Evolutionary conservation across 192 early-diverging fungal species (phyloP).

Genomic region (Linderina pennispora): DNA sequence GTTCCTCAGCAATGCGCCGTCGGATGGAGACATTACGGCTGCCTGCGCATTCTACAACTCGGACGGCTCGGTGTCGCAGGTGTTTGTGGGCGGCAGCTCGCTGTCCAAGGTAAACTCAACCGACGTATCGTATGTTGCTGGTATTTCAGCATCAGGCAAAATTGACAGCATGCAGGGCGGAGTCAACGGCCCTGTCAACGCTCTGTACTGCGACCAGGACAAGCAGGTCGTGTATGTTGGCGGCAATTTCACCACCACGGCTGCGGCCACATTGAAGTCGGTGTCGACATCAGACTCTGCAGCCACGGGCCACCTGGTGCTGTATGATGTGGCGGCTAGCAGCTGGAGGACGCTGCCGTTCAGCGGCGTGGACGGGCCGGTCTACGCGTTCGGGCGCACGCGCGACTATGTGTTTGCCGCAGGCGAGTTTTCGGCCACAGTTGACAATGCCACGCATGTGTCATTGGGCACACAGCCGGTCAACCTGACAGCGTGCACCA

Average conservation of each 20-base stretch:
- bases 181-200: slow-evolving; percentile 37
- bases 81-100: slow-evolving; percentile 40
- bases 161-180: slow-evolving; percentile 34
- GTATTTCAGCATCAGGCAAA: slow-evolving; percentile 13
- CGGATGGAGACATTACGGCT: slow-evolving; percentile 21
- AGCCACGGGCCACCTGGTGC: slow-evolving; percentile 25
- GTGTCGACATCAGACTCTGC: slow-evolving; percentile 24
- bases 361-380: slow-evolving; percentile 62
- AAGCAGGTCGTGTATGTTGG: slow-evolving; percentile 41
- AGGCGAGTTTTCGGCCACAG: slow-evolving; percentile 60
- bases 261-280: slow-evolving; percentile 8
- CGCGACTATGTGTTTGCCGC: slow-evolving; percentile 57
- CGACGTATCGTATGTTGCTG: slow-evolving; percentile 28
- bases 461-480: slow-evolving; percentile 48
- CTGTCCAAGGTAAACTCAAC: slow-evolving; percentile 29
- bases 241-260: slow-evolving; percentile 42
- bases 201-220: slow-evolving; percentile 39
- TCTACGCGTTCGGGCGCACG: slow-evolving; percentile 52
- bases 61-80: slow-evolving; percentile 16
- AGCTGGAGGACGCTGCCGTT: slow-evolving; percentile 57
- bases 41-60: slow-evolving; percentile 34
- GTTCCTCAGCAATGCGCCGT: slow-evolving; percentile 18
- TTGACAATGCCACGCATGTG: slow-evolving; percentile 53
- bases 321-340: slow-evolving; percentile 22
- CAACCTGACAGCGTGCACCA: slow-evolving; percentile 34